Evolutionary conservation across 306 rosid species (phyloP).

Genomic region (Pueraria montana): DNA sequence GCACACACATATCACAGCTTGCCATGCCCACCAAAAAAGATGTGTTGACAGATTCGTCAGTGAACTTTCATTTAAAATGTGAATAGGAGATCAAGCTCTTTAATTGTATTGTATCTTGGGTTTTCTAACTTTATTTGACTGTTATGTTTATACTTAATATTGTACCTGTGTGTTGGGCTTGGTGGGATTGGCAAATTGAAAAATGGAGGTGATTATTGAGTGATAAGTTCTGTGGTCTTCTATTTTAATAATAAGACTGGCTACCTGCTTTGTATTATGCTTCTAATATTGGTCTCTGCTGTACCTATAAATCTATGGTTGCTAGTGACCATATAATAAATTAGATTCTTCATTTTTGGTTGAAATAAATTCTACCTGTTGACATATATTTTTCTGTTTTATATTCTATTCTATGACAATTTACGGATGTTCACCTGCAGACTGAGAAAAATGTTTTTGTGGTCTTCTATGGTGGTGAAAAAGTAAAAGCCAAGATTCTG

Average conservation of each 20-base stretch:
- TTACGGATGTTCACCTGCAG: slow-evolving; percentile 58
- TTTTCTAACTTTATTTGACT: slow-evolving; percentile 28
- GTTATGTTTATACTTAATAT: background rate
- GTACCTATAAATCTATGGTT: slow-evolving; percentile 31
- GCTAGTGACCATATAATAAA: slow-evolving; percentile 10
- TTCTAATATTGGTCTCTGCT: slow-evolving; percentile 6
- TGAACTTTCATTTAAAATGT: slow-evolving; percentile 19
- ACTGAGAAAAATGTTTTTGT: slow-evolving; percentile 95
- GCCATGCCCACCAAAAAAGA: slow-evolving; percentile 4
- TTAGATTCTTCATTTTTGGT: slow-evolving; percentile 14
- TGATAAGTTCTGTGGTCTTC: slow-evolving; percentile 14
- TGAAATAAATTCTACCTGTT: slow-evolving; percentile 13
- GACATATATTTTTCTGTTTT: slow-evolving; percentile 24
- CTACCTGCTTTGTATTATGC: slow-evolving; percentile 11
- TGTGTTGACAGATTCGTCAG: background rate
- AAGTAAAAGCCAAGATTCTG: slow-evolving; percentile 86
- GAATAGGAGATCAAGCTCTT: slow-evolving; percentile 37
- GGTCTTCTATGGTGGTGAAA: slow-evolving; percentile 91
- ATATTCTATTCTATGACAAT: slow-evolving; percentile 36
- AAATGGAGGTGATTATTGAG: slow-evolving; percentile 26
- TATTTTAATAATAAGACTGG: slow-evolving; percentile 10
- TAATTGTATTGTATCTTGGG: slow-evolving; percentile 12
- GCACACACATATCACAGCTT: slow-evolving; percentile 6
- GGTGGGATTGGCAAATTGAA: slow-evolving; percentile 18
- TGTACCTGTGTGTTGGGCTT: slow-evolving; percentile 16